Conservation (phyloP, 176 grass and related monocot genomes). For the Aechmea fasciata region DNA sequence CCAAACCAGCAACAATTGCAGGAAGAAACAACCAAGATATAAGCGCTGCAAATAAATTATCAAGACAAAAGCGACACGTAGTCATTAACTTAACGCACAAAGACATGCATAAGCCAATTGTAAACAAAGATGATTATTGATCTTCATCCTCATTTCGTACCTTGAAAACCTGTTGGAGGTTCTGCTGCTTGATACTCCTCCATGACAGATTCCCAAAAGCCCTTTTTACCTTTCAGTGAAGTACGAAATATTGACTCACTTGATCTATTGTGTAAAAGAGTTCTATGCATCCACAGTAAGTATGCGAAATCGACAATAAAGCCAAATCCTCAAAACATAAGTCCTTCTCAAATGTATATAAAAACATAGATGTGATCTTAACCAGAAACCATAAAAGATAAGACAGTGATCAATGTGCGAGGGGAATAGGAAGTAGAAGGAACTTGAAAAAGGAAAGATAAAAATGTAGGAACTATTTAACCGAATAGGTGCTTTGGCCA, state of each 20-base stretch:
- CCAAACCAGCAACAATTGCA: constrained; percentile 57
- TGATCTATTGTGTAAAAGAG: not conserved
- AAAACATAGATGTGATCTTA: too few relatives aligned
- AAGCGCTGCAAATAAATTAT: constrained; percentile 36
- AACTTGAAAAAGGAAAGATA: too few relatives aligned
- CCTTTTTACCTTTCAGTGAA: constrained; percentile 39
- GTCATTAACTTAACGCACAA: not conserved
- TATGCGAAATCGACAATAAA: too few relatives aligned
- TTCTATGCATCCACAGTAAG: not conserved
- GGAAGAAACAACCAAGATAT: constrained; percentile 95
- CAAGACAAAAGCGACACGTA: not conserved
- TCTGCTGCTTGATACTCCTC: constrained; percentile 74
- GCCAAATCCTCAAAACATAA: too few relatives aligned
- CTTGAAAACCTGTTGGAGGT: constrained; percentile 89
- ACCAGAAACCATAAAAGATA: too few relatives aligned
- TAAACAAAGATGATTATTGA: not conserved
- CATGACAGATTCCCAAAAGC: constrained; percentile 54
- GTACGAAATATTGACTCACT: not conserved
- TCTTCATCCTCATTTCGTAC: constrained; percentile 14
- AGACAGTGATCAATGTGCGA: too few relatives aligned
- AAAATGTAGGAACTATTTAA: too few relatives aligned
- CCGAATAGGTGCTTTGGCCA: too few relatives aligned
- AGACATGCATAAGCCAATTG: too few relatives aligned
- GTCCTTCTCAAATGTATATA: too few relatives aligned
- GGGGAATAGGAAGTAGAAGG: too few relatives aligned